Percentiles rank a stretch among this genome's conserved stretches.
Conservation (phyloP, 1,139 yeast genomes). For the Magnusiomyces sp. region DNA sequence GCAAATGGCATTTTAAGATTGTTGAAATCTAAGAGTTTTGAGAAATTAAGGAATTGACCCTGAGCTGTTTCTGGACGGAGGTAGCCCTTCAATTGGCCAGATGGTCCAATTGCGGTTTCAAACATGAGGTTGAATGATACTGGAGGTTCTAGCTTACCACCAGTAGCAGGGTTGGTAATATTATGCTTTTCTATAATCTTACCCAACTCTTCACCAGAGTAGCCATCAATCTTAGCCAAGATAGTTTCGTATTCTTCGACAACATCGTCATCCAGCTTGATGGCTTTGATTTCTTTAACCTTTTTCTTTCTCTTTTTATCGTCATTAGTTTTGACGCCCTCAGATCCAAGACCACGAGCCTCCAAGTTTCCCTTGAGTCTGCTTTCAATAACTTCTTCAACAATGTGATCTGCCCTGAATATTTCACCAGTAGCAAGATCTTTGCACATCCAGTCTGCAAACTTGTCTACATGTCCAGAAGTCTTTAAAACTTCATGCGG, state of each 20-base stretch:
- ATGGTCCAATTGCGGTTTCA: constrained; percentile 98
- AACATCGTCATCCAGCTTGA: constrained; percentile 72
- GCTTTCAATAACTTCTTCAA: constrained; percentile 93
- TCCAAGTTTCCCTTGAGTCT: constrained; percentile 94
- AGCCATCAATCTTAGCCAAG: constrained; percentile 89
- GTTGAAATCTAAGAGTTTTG: constrained; percentile 87
- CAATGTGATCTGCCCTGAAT: constrained; percentile 96
- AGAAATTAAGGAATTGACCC: constrained; percentile 95
- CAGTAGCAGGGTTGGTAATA: constrained; percentile 86
- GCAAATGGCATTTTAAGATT: constrained; percentile 98
- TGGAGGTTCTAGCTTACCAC: constrained; percentile 80
- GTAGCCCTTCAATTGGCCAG: constrained; percentile 92
- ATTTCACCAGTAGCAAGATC: constrained; percentile 95
- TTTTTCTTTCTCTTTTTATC: constrained; percentile 78
- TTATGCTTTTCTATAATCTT: constrained; percentile 71
- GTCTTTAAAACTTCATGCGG: constrained; percentile 97
- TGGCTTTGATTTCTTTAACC: constrained; percentile 88
- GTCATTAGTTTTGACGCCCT: constrained; percentile 54
- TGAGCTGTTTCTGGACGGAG: constrained; percentile 99
- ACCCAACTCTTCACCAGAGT: constrained; percentile 86
- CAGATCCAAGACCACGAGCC: constrained; percentile 68
- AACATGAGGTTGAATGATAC: constrained; percentile 96
- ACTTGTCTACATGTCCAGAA: constrained; percentile 98
- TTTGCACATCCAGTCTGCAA: constrained; percentile 98
- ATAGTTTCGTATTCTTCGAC: constrained; percentile 75